phyloP scores from a whole-genome alignment of 1,284 basidiomycete genomes.

The Golubevia sp. region DNA sequence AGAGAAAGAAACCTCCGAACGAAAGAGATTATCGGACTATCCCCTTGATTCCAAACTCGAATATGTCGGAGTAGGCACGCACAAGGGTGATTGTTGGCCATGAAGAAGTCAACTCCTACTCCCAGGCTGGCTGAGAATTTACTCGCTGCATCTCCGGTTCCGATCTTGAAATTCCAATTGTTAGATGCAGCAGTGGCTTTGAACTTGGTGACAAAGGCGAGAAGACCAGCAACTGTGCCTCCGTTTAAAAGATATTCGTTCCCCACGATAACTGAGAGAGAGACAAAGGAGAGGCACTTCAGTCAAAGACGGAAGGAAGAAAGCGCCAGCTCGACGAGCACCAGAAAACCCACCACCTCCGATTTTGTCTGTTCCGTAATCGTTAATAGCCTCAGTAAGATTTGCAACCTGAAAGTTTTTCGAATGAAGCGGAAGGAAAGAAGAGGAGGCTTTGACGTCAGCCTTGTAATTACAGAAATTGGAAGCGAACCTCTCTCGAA shows the following conservation, averaged over 20 bases:
- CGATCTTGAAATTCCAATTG: constrained; percentile 17
- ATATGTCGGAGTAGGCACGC: background rate
- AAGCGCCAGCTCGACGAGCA: no score
- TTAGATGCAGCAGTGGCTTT: constrained; percentile 14
- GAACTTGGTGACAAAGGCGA: constrained; percentile 20
- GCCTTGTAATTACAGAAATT: no score
- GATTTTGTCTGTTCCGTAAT: constrained; percentile 19
- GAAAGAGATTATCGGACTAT: background rate
- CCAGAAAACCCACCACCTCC: no score
- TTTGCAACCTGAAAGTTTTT: constrained; percentile 19
- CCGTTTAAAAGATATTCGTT: constrained; percentile 27
- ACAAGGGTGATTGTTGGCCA: constrained; percentile 26
- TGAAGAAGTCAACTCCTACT: constrained; percentile 24
- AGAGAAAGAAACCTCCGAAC: background rate
- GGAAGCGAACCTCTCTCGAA: background rate
- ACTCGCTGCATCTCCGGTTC: constrained; percentile 24
- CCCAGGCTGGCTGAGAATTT: constrained; percentile 21
- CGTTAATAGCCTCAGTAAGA: constrained; percentile 21
- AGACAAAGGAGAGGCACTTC: no score
- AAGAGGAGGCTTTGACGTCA: no score
- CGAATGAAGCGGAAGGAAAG: no score
- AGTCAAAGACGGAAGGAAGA: no score
- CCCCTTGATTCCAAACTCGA: background rate
- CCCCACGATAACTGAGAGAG: constrained; percentile 23
- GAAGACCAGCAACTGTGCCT: constrained; percentile 15